These are phyloP conservation scores for Schoenoplectus triqueter DNA, from an alignment of 202 grass and related monocot species.

Conservation along the genomic window DNA sequence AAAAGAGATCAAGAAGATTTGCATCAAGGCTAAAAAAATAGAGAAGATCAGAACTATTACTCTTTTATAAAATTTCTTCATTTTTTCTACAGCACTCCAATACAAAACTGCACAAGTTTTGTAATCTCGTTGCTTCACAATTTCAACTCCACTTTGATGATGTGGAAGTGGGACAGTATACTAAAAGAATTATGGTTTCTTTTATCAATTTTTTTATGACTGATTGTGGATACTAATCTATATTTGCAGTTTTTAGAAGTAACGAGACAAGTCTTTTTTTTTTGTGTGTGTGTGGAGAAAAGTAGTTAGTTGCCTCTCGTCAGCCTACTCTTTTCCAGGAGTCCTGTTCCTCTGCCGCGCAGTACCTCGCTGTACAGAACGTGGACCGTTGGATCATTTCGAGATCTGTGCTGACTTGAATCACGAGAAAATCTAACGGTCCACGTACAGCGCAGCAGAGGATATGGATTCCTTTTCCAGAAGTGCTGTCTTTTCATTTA, in stretches of 20 bases:
- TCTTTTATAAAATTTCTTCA: too few relatives aligned
- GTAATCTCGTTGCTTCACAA: not conserved
- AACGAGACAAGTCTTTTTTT: not conserved
- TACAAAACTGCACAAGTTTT: not conserved
- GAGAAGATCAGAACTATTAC: too few relatives aligned
- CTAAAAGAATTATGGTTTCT: not conserved
- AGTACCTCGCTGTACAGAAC: too few relatives aligned
- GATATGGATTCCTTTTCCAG: too few relatives aligned
- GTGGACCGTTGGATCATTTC: too few relatives aligned
- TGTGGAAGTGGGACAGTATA: not conserved
- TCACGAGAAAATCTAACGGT: too few relatives aligned
- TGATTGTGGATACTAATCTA: conserved; percentile 8
- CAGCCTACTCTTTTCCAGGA: not conserved
- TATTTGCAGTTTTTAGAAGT: not conserved
- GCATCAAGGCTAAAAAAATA: too few relatives aligned
- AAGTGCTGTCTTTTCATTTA: conserved; percentile 12
- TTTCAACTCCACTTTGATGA: not conserved
- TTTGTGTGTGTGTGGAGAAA: not conserved
- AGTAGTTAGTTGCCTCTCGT: not conserved
- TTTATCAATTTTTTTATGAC: not conserved
- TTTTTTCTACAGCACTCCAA: not conserved
- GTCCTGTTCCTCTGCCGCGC: too few relatives aligned
- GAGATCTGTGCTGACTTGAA: too few relatives aligned
- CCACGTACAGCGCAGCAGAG: too few relatives aligned
- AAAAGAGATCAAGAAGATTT: not conserved